Conservation (phyloP, 345 rosid species). For the Camelina neglecta region DNA sequence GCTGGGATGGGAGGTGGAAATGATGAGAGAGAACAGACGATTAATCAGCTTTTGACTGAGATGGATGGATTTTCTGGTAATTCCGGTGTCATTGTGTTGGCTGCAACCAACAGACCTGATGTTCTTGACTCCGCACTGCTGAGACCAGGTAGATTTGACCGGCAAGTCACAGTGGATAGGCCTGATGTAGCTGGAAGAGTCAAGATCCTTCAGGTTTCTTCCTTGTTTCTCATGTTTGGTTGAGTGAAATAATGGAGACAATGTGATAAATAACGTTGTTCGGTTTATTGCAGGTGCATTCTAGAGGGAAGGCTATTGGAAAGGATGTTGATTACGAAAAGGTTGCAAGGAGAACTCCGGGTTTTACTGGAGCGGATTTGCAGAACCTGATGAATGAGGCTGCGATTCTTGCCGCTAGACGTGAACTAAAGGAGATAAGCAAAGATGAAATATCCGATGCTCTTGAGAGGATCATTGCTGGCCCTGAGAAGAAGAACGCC, state of each 20-base stretch:
- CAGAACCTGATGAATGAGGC: conserved; percentile 99
- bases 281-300: conserved; percentile 72
- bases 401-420: conserved; percentile 97
- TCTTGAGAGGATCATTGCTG: conserved; percentile 95
- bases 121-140: conserved; percentile 82
- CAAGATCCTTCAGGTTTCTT: conserved; percentile 77
- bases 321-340: conserved; percentile 97
- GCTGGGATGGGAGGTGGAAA: conserved; percentile 95
- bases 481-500: conserved; percentile 98
- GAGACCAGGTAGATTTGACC: conserved; percentile 89
- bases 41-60: conserved; percentile 84
- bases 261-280: conserved; percentile 44
- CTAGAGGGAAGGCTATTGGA: conserved; percentile 96
- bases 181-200: conserved; percentile 97
- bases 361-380: conserved; percentile 96
- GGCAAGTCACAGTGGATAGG: conserved; percentile 86
- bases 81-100: conserved; percentile 90
- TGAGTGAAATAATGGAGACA: conserved; percentile 36
- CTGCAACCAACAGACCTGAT: conserved; percentile 88
- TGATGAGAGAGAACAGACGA: conserved; percentile 93
- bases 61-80: conserved; percentile 95
- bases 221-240: not conserved
- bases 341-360: conserved; percentile 92
- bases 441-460: conserved; percentile 98
- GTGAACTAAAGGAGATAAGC: conserved; percentile 97